These are phyloP conservation scores for Paxillus involutus DNA, from an alignment of 768 basidiomycete species.

Conservation along the genomic window DNA sequence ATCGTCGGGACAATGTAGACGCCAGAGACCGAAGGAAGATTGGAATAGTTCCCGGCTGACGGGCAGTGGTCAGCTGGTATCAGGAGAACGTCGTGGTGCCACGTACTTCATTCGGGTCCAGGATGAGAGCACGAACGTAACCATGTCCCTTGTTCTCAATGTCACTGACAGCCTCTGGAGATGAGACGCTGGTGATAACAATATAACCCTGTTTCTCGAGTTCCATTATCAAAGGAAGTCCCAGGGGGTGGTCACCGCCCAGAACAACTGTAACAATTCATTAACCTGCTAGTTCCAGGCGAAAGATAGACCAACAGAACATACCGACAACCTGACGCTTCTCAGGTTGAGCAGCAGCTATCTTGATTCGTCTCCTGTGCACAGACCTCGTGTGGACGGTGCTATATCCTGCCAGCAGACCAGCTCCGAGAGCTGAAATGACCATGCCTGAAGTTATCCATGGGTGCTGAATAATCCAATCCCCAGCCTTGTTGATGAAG, in stretches of 20 bases:
- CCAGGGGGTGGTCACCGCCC: slow-evolving; percentile 76
- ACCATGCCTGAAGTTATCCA: slow-evolving; percentile 57
- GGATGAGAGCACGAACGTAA: slow-evolving; percentile 76
- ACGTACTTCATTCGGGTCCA: slow-evolving; percentile 75
- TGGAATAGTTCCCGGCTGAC: slow-evolving; percentile 67
- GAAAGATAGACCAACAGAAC: slow-evolving; percentile 8
- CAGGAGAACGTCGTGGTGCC: background rate
- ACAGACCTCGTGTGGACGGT: slow-evolving; percentile 20
- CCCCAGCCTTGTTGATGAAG: slow-evolving; percentile 44
- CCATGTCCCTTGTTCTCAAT: slow-evolving; percentile 71
- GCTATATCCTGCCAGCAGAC: slow-evolving; percentile 61
- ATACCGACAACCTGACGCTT: slow-evolving; percentile 47
- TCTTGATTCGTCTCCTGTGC: slow-evolving; percentile 22
- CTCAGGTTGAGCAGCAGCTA: slow-evolving; percentile 33
- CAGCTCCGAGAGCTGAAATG: slow-evolving; percentile 57
- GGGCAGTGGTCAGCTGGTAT: slow-evolving; percentile 6
- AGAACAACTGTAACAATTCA: slow-evolving; percentile 56
- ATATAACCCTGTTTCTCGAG: slow-evolving; percentile 81
- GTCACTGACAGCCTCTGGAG: slow-evolving; percentile 59
- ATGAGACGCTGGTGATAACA: slow-evolving; percentile 76
- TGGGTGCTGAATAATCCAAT: slow-evolving; percentile 60
- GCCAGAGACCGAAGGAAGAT: slow-evolving; percentile 80
- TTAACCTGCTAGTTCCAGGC: background rate
- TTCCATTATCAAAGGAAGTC: slow-evolving; percentile 68
- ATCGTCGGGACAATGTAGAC: slow-evolving; percentile 77